These are phyloP conservation scores for Daldinia childiae DNA, from an alignment of 495 filamentous ascomycete genomes.

Conservation along the genomic window DNA sequence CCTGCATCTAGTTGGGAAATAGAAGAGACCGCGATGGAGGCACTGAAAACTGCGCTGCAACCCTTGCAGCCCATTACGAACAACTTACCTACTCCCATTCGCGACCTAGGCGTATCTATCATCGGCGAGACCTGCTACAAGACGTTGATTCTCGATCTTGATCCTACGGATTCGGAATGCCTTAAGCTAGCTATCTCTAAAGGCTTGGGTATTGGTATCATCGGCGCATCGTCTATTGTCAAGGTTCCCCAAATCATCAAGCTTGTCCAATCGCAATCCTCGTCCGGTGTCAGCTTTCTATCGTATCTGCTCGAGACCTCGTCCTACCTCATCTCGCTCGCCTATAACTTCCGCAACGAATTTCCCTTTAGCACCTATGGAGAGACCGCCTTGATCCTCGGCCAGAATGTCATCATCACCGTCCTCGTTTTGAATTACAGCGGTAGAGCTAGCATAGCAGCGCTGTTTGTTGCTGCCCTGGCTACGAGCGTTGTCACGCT, in stretches of 20 bases:
- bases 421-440: conserved; percentile 83
- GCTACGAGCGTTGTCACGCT: conserved; percentile 72
- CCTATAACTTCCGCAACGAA: conserved; percentile 87
- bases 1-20: neutral
- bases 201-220: conserved; percentile 89
- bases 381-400: conserved; percentile 88
- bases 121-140: conserved; percentile 87
- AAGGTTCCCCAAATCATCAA: conserved; percentile 97
- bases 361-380: conserved; percentile 97
- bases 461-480: conserved; percentile 77
- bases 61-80: conserved; percentile 83
- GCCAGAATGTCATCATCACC: conserved; percentile 89
- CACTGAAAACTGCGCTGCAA: conserved; percentile 72
- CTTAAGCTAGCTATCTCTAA: conserved; percentile 90
- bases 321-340: conserved; percentile 82
- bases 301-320: conserved; percentile 91
- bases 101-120: conserved; percentile 77
- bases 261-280: conserved; percentile 79
- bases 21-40: conserved; percentile 52
- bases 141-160: conserved; percentile 79
- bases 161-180: conserved; percentile 76
- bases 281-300: conserved; percentile 85
- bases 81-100: conserved; percentile 80
- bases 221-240: conserved; percentile 85
- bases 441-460: conserved; percentile 68